Base-by-base conservation (phyloP, 176 grass and related monocot genomes). In the Triticum aestivum region DNA sequence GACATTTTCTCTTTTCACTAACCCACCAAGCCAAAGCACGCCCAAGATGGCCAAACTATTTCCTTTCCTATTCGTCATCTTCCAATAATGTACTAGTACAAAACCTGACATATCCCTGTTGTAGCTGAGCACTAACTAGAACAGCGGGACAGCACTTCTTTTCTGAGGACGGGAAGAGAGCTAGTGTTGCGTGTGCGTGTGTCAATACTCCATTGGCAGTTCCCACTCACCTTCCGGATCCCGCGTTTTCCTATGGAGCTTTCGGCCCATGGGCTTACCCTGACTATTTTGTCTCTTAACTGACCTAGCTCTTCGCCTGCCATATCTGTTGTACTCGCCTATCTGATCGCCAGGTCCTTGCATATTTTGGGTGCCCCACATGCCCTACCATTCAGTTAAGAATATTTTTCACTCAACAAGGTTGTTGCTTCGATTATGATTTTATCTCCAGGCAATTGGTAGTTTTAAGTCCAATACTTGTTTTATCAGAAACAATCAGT, bases 131-230 rank as follows among this genome's bases (percentile, higher is more conserved):
- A 72, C 82, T 70, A 34, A 29, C 61, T 24, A 18, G 54, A 79
- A 67, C 61, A 73, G 24, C 2, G 4, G 65, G 65, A 15, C 9
- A 78, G 44, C 41, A 29, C 4, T 5, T 69, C 80, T 68, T 47
- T 12, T 81, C 61, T 39, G 67, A 21, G 24, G 30, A 42, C 37
- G 80, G 17, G 7, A 15, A 62, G 30, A 73, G 26, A 68, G 64
- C 63, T 47, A 81, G 27, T 34, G 45, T 6, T 1, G 17, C 32
- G 11, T 83, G 7, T 8, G 51, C 51, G 51, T 18, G 39, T 76
- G 77, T 87, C 79, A 93, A 27, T 95, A 95, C 9, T 98, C 95
- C 89, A 95, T 87, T 34, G 95, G 95, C 23, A 95, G 82, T 17
- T 98, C 96, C 93, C 93, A 98, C 49, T 94, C 91, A 65, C 92